phyloP scores from a whole-genome alignment of 495 filamentous ascomycete species.

The Aspergillus funiculosus region DNA sequence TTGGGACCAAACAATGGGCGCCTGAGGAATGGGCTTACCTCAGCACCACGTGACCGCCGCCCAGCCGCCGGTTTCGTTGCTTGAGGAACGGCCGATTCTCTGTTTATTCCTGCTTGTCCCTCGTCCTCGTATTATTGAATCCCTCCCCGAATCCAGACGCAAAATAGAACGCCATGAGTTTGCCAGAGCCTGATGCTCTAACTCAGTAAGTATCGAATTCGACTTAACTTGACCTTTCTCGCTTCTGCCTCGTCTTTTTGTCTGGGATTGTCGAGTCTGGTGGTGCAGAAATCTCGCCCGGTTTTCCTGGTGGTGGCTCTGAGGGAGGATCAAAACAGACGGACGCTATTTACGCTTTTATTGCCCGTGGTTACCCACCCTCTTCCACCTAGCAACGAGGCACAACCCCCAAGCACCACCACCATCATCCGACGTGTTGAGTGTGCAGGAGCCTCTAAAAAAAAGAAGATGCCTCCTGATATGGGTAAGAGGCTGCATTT shows the following conservation, averaged over 20 bases:
- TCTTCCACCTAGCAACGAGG: constrained; percentile 20
- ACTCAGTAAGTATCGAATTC: background rate
- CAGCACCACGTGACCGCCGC: constrained; percentile 32
- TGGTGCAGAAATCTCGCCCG: constrained; percentile 14
- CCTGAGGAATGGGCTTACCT: constrained; percentile 7
- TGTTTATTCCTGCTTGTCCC: constrained; percentile 32
- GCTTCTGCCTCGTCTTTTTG: background rate
- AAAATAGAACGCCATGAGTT: constrained; percentile 21
- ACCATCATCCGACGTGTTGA: constrained; percentile 6
- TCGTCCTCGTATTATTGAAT: constrained; percentile 10
- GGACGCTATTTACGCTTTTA: constrained; percentile 16
- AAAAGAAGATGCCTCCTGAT: constrained; percentile 28
- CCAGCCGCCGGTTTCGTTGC: constrained; percentile 25
- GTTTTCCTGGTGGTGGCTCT: constrained; percentile 20
- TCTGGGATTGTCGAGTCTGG: constrained; percentile 2
- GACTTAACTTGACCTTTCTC: background rate
- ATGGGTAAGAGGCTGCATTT: constrained; percentile 25
- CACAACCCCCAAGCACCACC: constrained; percentile 15
- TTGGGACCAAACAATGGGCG: too few relatives aligned
- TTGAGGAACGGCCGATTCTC: constrained; percentile 34
- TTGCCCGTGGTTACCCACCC: constrained; percentile 30
- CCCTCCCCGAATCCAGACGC: constrained; percentile 11
- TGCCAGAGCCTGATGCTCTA: constrained; percentile 18
- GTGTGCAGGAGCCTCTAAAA: constrained; percentile 8
- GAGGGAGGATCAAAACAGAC: constrained; percentile 28